Evolutionary conservation across 1,139 yeast genomes (phyloP), one percentile per base, ranked within the genome.

Genomic region (Saccharomyces hybrid): DNA sequence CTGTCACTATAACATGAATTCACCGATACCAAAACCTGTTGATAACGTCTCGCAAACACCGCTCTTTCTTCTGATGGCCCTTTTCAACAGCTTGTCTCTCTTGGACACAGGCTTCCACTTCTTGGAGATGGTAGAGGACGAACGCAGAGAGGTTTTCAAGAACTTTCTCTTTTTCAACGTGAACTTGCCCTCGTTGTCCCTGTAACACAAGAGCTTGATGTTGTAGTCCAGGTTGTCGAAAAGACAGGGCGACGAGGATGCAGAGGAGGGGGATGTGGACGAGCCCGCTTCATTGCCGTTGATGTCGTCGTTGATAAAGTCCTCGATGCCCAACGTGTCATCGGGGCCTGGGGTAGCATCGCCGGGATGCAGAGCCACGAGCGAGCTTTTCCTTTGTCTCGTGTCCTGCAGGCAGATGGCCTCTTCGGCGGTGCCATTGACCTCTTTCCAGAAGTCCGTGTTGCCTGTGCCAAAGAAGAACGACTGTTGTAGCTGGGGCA

Each of bases 41-140:
- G 69, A 67, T 23, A 67, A 63, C 71, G 67, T 68, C 54, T 66
- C 64, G 55, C 67, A 57, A 44, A 66, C 62, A 44, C 70, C 71
- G 51, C 69, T 64, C 50, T 66, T 66, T 54, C 71, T 59, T 56
- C 70, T 65, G 27, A 66, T 58, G 28, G 63, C 66, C 42, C 58
- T 60, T 49, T 56, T 55, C 50, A 55, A 38, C 42, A 38, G 59
- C 49, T 48, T 48, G 27, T 28, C 38, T 50, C 57, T 57, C 53
- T 59, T 60, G 46, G 58, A 59, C 50, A 58, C 60, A 23, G 42
- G 42, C 25, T 48, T 49, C 44, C 48, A 53, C 50, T 51, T 55
- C 27, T 59, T 57, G 47, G 52, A 57, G 46, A 23, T 9, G 46
- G 65, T 5, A 38, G 42, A 38, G 5, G 42, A 38, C 42, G 42